Conservation (phyloP, 2,329 filamentous ascomycete genomes). For the Hypoxylon sp. region DNA sequence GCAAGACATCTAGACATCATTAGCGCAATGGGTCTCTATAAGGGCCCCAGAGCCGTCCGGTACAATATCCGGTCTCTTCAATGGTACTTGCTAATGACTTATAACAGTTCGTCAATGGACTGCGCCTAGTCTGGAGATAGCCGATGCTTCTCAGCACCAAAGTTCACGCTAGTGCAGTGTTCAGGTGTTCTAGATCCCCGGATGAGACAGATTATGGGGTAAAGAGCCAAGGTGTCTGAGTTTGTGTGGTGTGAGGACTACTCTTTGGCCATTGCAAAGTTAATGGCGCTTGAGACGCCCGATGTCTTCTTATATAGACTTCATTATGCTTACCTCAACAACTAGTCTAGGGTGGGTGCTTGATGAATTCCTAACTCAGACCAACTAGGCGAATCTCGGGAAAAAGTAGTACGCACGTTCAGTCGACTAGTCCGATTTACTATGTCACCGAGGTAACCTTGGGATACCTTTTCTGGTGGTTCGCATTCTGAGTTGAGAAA, state of each 20-base stretch:
- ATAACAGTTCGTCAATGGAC: constrained; percentile 17
- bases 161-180: constrained; percentile 23
- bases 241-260: constrained; percentile 16
- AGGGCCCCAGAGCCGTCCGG: constrained; percentile 3
- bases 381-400: too few relatives aligned
- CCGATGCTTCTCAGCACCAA: constrained; percentile 19
- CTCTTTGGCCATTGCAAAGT: constrained; percentile 1
- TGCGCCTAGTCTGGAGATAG: constrained; percentile 17
- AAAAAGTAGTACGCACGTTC: too few relatives aligned
- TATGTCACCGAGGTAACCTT: too few relatives aligned
- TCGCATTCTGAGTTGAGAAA: too few relatives aligned
- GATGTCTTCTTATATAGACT: constrained; percentile 3
- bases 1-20: too few relatives aligned
- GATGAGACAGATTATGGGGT: constrained; percentile 17
- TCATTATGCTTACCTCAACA: too few relatives aligned
- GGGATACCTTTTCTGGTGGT: too few relatives aligned
- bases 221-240: constrained; percentile 9
- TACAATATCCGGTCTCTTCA: constrained; percentile 14
- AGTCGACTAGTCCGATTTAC: too few relatives aligned
- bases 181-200: constrained; percentile 23
- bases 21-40: too few relatives aligned
- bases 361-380: too few relatives aligned
- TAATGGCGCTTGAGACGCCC: constrained; percentile 14
- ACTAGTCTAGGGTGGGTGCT: too few relatives aligned
- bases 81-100: constrained; percentile 23